Evolutionary conservation across 129 eudicot species (phyloP).

Genomic region (Lactuca sativa): DNA sequence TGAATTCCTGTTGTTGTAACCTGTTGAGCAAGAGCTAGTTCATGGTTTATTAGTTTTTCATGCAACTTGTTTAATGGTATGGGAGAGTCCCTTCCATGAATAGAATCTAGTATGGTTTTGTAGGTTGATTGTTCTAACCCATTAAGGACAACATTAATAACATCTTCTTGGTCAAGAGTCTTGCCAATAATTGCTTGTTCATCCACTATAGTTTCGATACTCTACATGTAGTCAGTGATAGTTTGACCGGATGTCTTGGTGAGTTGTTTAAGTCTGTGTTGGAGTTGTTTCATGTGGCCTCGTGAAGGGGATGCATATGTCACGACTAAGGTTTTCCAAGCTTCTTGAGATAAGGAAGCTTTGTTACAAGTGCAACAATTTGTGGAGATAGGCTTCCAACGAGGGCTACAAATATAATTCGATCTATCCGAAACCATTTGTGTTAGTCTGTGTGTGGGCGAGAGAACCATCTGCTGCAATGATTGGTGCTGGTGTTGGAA

Average conservation of each 20-base stretch:
- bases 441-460: not conserved
- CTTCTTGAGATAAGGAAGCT: not conserved
- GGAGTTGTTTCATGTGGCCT: not conserved
- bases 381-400: not conserved
- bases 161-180: not conserved
- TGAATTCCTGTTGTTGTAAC: not conserved
- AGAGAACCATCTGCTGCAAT: not conserved
- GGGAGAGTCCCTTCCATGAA: too few relatives aligned
- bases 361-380: not conserved
- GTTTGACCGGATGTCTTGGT: conserved; percentile 1
- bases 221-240: not conserved
- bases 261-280: not conserved
- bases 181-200: not conserved
- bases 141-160: not conserved
- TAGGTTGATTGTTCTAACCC: not conserved
- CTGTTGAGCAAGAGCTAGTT: not conserved
- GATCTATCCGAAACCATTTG: not conserved
- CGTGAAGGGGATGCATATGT: not conserved
- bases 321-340: not conserved
- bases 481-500: not conserved
- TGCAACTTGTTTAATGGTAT: not conserved
- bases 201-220: not conserved
- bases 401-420: not conserved
- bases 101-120: not conserved
- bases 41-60: not conserved